A percentile compares a stretch with the other conserved stretches of the same genome.
These are phyloP conservation scores for Mycena metata DNA, from an alignment of 768 basidiomycete species.

Conservation along the genomic window DNA sequence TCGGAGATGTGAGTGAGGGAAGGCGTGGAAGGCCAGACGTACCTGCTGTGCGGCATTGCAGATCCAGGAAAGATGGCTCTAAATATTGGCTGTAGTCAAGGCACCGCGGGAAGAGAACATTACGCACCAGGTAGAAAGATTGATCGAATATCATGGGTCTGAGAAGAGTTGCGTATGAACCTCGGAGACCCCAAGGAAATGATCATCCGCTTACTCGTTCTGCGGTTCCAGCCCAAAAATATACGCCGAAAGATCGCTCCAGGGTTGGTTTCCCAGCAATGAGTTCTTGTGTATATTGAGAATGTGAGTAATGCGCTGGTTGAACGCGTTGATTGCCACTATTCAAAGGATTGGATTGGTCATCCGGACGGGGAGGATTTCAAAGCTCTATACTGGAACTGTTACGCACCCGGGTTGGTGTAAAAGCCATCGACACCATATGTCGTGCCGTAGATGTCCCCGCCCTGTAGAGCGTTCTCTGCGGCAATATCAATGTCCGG, in stretches of 20 bases:
- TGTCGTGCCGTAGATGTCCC: constrained; percentile 51
- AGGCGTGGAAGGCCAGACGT: background rate
- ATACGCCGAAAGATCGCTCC: constrained; percentile 53
- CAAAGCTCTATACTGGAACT: too few species aligned
- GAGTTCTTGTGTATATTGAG: constrained; percentile 53
- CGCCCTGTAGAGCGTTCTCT: constrained; percentile 50
- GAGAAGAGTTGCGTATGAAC: too few species aligned
- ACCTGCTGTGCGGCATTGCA: constrained; percentile 43
- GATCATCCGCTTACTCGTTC: constrained; percentile 52
- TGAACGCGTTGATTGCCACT: constrained; percentile 48
- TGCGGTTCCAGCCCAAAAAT: constrained; percentile 56
- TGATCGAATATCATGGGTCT: constrained; percentile 47
- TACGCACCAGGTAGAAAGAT: constrained; percentile 38
- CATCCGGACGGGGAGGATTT: background rate
- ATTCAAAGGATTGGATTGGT: background rate
- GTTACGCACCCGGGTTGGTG: constrained; percentile 40
- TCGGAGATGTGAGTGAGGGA: background rate
- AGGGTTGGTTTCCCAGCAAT: constrained; percentile 50
- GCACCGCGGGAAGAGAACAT: too few species aligned
- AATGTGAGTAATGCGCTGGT: constrained; percentile 53
- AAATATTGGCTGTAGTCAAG: too few species aligned
- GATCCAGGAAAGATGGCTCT: constrained; percentile 38
- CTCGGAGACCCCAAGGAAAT: too few species aligned
- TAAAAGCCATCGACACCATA: constrained; percentile 53
- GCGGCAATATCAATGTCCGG: constrained; percentile 10